Evolutionary conservation across 352 stramenopile genomes (phyloP), one percentile per base, ranked within the genome.

Genomic region (Salisapilia sapeloensis): DNA sequence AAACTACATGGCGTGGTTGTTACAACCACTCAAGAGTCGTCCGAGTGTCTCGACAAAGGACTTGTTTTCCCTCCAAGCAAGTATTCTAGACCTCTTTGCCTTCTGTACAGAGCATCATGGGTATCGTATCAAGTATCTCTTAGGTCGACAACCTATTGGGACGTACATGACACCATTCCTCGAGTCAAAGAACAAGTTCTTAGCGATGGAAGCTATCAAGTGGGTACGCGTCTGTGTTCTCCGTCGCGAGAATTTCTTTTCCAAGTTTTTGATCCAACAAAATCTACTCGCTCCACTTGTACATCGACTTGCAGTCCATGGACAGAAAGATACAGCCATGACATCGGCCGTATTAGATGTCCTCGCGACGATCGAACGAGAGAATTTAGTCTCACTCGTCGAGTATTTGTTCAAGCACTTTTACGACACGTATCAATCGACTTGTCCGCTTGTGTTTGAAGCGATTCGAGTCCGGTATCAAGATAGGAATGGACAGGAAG

Each of bases 61-160:
- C n/a, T 53, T 90, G 29, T 90, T 86, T 48, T 53, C 67, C 25
- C 42, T 84, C 22, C 67, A 84, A 46, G 74, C 81, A 35, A 78
- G 69, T 40, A 80, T 85, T 39, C 72, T 84, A 50, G 74, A 90
- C 38, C 42, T 90, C 12, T 53, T 90, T 10, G 83, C 74, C n/a
- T 82, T 90, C 35, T 86, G 66, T 53, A 84, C 72, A 1, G 60
- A 85, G 44, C 69, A 63, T 15, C 74, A 90, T 28, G 70, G 74
- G 4, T 90, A 90, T 45, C 70, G 74, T 23, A 60, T 90, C 31
- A 90, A 90, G 43, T 90, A 90, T 55, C 46, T 90, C 17, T 84
- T 90, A 32, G 74, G 70, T 25, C 56, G 69, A 11, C 67, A 82
- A 34, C 70, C 74, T 3, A 74, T 90, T 35, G 67, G 66, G 1